Percentiles rank a stretch among this genome's conserved stretches.
Evolutionary conservation across 805 yeast species (phyloP).

Genomic region (Saturnispora galanensis): DNA sequence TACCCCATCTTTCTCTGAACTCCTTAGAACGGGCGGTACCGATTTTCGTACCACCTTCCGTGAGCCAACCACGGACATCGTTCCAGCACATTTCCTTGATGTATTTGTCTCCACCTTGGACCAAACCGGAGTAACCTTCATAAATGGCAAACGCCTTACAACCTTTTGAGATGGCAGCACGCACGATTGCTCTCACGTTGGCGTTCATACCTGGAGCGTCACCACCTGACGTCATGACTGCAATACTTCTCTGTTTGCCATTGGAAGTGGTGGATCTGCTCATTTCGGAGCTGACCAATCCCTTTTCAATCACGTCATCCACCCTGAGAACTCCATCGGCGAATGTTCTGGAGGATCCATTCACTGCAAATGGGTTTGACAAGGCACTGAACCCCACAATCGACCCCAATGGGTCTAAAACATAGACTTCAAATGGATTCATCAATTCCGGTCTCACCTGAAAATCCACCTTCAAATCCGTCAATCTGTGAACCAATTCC

Average conservation of each 20-base stretch:
- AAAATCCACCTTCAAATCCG: slow-evolving; percentile 25
- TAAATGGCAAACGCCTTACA: slow-evolving; percentile 59
- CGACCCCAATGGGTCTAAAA: slow-evolving; percentile 77
- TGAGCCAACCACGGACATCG: slow-evolving; percentile 62
- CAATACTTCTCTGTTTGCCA: slow-evolving; percentile 37
- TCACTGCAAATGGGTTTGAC: slow-evolving; percentile 40
- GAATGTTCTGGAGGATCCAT: slow-evolving; percentile 11
- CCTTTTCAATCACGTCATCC: slow-evolving; percentile 7
- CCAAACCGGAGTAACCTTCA: slow-evolving; percentile 71
- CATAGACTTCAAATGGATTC: slow-evolving; percentile 66
- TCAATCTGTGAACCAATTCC: slow-evolving; percentile 28
- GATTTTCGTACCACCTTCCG: slow-evolving; percentile 66
- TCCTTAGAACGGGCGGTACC: slow-evolving; percentile 71
- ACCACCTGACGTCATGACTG: slow-evolving; percentile 76
- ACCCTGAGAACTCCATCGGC: slow-evolving; percentile 2
- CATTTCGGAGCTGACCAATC: neutral
- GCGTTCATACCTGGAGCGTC: slow-evolving; percentile 81
- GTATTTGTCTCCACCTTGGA: slow-evolving; percentile 46
- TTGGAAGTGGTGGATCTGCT: neutral
- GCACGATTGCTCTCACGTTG: slow-evolving; percentile 61
- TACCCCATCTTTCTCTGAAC: slow-evolving; percentile 57
- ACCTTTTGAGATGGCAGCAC: slow-evolving; percentile 55
- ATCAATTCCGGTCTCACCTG: slow-evolving; percentile 65
- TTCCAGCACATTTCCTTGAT: slow-evolving; percentile 61
- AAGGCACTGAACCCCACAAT: slow-evolving; percentile 69